Evolutionary conservation across 140 eudicot species (phyloP).

Genomic region (Ambrosia hybrid): DNA sequence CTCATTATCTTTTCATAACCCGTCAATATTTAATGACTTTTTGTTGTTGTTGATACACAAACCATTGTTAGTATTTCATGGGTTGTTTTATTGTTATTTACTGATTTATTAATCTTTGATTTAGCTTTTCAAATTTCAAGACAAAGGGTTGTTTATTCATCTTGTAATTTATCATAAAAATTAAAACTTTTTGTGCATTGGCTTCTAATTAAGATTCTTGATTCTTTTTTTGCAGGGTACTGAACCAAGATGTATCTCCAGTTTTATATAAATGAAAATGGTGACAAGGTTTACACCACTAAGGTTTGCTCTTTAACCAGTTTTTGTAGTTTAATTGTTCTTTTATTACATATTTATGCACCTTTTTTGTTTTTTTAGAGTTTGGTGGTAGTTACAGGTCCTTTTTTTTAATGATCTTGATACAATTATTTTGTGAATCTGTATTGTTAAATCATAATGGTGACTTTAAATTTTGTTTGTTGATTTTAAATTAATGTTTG

Average conservation of each 20-base stretch:
- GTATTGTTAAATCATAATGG: neutral
- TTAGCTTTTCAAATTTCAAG: neutral
- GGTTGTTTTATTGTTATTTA: neutral
- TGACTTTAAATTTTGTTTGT: too few species aligned
- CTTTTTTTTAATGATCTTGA: too few species aligned
- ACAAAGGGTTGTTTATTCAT: neutral
- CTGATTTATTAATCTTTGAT: neutral
- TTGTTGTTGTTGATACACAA: neutral
- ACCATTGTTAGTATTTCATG: neutral
- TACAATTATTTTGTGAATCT: neutral
- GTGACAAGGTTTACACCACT: slow-evolving; percentile 94
- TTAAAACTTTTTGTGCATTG: neutral
- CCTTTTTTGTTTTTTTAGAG: too few species aligned
- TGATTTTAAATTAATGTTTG: neutral
- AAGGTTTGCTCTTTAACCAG: slow-evolving; percentile 45
- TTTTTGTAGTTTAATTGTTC: neutral
- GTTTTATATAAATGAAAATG: slow-evolving; percentile 90
- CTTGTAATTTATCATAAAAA: too few species aligned
- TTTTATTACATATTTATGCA: neutral
- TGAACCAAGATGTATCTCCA: slow-evolving; percentile 79
- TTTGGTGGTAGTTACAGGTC: too few species aligned
- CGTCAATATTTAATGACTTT: neutral
- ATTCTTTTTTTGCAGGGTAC: neutral
- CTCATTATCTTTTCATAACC: neutral
- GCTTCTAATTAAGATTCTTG: neutral